A percentile compares a stretch with the other conserved stretches of the same genome.
Evolutionary conservation across 2,329 filamentous ascomycete genomes (phyloP).

Genomic region (Orbilia ellipsospora): DNA sequence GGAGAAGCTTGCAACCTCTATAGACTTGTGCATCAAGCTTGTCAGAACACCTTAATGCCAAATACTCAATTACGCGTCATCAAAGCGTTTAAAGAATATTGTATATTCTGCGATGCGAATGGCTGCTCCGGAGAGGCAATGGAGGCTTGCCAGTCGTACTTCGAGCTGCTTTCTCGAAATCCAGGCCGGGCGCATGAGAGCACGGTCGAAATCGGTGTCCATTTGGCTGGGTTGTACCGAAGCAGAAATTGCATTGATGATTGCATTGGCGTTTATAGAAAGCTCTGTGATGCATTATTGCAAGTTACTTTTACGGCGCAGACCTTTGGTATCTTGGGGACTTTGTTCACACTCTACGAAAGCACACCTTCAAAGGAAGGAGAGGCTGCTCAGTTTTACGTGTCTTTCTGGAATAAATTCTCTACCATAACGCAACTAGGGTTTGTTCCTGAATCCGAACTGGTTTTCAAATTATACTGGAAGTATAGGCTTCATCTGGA

Average conservation of each 20-base stretch:
- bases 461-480: conserved; percentile 38
- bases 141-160: conserved; percentile 16
- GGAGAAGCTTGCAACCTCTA: conserved; percentile 31
- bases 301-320: conserved; percentile 12
- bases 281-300: conserved; percentile 16
- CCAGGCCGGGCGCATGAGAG: conserved; percentile 31
- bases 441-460: conserved; percentile 20
- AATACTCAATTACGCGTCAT: conserved; percentile 32
- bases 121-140: conserved; percentile 15
- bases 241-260: conserved; percentile 1
- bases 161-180: conserved; percentile 21
- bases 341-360: conserved; percentile 35
- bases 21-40: conserved; percentile 24
- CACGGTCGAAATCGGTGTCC: conserved; percentile 32
- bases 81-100: conserved; percentile 36
- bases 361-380: conserved; percentile 7
- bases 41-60: conserved; percentile 38
- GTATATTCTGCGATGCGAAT: conserved; percentile 18
- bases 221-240: conserved; percentile 31
- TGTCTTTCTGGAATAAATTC: conserved; percentile 31
- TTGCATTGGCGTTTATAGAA: conserved; percentile 26
- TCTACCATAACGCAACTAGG: conserved; percentile 5
- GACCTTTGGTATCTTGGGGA: conserved; percentile 17
- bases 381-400: conserved; percentile 29
- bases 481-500: conserved; percentile 34